Evolutionary conservation across 495 filamentous ascomycete genomes (phyloP), one percentile per base, ranked within the genome.

Genomic region (Amniculicola lignicola): DNA sequence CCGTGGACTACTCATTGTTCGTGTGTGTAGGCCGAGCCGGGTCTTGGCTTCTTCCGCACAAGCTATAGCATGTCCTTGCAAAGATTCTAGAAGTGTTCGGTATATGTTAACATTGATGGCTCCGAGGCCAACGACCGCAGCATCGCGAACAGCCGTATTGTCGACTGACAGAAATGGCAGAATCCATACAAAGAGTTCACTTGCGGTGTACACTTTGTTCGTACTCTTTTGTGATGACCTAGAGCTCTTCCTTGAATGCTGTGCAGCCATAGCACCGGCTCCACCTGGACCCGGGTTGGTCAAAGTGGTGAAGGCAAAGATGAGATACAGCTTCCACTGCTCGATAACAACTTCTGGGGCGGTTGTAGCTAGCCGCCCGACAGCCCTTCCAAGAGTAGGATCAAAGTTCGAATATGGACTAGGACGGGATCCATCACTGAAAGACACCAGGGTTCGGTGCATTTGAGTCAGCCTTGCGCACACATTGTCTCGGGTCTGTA

Each of bases 251-350:
- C 93, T 82, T 3, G 81, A 79, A 67, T 98, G 91, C 61, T 95
- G 89, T n/a, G 79, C 77, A 58, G 82, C 79, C 60, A 73, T 78
- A 75, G 66, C 61, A 79, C 82, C 36, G 80, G 82, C 25, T 29
- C 50, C 40, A 35, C 45, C 54, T 21, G 50, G 55, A 24, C 90
- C 91, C 15, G 89, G 82, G 53, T 90, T 92, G 24, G 86, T 91
- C 23, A 99, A 77, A 0, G 94, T 99, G 7, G 90, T 95, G 68
- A 94, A 99, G 4, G 94, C 94, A 71, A 97, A 95, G 38, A 95
- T 88, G 36, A 99, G 78, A 67, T 96, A 96, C n/a, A 97, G 74
- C 70, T 95, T 97, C 92, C 92, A 99, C 69, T 99, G 93, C 66
- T 97, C 93, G 53, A 97, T 81, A 50, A 98, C 74, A 33, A 94